These are phyloP conservation scores for Rhododendron kiyosumense DNA, from an alignment of 148 eudicot genomes.

Conservation along the genomic window DNA sequence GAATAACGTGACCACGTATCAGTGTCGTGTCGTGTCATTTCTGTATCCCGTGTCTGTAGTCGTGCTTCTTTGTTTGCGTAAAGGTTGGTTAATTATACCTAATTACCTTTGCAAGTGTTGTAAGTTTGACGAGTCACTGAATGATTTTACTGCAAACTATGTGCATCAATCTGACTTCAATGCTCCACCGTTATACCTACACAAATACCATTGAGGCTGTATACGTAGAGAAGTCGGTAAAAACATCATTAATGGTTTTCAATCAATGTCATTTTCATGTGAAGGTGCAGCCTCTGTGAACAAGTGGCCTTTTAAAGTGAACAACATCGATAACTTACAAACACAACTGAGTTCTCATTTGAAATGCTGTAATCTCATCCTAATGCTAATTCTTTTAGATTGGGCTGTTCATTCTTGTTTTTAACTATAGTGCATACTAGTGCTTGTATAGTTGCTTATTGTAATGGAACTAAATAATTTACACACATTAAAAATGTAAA, in stretches of 20 bases:
- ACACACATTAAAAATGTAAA: too few species aligned
- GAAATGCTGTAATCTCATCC: neutral
- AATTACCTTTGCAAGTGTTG: neutral
- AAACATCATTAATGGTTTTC: neutral
- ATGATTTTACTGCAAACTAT: neutral
- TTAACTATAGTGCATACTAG: neutral
- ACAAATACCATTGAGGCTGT: neutral
- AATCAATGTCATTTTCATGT: neutral
- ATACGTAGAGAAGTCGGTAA: neutral
- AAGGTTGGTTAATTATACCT: neutral
- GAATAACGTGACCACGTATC: neutral
- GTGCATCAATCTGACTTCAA: neutral
- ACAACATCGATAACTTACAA: neutral
- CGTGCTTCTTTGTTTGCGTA: neutral
- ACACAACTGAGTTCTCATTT: neutral
- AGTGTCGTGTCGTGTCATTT: neutral
- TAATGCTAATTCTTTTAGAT: neutral
- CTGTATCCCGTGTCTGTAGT: neutral
- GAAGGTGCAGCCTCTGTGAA: neutral
- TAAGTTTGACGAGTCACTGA: neutral
- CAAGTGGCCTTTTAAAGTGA: neutral
- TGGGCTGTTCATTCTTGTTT: neutral
- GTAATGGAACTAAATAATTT: neutral
- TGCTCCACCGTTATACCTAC: neutral
- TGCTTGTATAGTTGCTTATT: neutral